Conservation (phyloP, 345 rosid genomes). For the Aethionema arabicum region DNA sequence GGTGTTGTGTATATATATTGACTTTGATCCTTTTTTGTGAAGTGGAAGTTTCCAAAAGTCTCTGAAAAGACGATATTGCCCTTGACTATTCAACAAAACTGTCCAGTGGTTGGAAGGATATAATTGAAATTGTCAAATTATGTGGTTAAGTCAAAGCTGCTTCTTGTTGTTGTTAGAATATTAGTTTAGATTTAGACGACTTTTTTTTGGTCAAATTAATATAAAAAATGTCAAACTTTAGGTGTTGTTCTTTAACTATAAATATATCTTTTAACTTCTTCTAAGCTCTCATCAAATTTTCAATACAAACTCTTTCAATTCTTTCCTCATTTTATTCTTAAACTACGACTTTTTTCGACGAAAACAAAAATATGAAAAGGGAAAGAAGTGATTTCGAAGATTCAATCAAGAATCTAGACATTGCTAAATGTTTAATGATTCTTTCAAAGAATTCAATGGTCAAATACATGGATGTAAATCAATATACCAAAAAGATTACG, state of each 20-base stretch:
- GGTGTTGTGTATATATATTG: conserved; percentile 26
- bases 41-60: conserved; percentile 16
- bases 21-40: conserved; percentile 10
- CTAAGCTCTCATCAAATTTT: conserved; percentile 13
- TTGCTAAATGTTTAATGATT: conserved; percentile 47
- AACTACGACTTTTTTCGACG: neutral
- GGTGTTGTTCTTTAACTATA: neutral
- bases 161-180: conserved; percentile 25
- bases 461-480: conserved; percentile 26
- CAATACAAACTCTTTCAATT: conserved; percentile 25
- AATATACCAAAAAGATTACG: conserved; percentile 7
- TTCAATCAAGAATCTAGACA: conserved; percentile 42
- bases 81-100: conserved; percentile 3
- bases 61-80: conserved; percentile 19
- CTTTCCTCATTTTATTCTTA: neutral
- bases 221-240: conserved; percentile 24
- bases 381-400: conserved; percentile 40
- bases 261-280: conserved; percentile 4
- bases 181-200: conserved; percentile 34
- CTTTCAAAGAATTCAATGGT: conserved; percentile 40
- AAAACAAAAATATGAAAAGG: conserved; percentile 45
- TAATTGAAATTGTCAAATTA: conserved; percentile 24
- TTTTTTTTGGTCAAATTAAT: conserved; percentile 24
- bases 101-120: conserved; percentile 19
- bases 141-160: conserved; percentile 27